phyloP scores from a whole-genome alignment of 768 basidiomycete species.

The Coprinopsis strossmayeri region DNA sequence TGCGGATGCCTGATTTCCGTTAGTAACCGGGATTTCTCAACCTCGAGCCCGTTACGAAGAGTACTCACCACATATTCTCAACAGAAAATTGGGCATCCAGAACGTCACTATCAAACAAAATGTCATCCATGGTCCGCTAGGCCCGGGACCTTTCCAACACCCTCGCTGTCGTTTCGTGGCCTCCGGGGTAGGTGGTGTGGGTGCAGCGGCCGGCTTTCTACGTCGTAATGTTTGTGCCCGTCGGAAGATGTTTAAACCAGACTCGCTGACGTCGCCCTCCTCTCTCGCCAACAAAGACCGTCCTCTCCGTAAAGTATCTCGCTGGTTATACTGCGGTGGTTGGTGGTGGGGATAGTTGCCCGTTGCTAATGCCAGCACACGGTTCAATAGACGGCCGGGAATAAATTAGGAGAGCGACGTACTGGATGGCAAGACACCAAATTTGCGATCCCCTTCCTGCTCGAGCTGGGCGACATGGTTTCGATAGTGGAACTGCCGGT shows the following conservation, averaged over 20 bases:
- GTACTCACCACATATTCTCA: conserved; percentile 70
- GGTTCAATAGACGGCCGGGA: conserved; percentile 10
- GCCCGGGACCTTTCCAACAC: conserved; percentile 79
- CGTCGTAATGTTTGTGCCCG: conserved; percentile 75
- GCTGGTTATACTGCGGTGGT: conserved; percentile 19
- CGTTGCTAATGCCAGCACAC: conserved; percentile 29
- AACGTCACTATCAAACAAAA: conserved; percentile 85
- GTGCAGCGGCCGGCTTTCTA: conserved; percentile 38
- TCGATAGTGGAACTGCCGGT: conserved; percentile 93
- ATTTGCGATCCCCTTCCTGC: conserved; percentile 53
- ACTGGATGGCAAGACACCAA: conserved; percentile 82
- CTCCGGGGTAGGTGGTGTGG: conserved; percentile 29
- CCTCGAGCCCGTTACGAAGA: not conserved
- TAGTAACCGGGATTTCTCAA: not conserved
- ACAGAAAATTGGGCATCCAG: conserved; percentile 73
- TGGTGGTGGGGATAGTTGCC: conserved; percentile 58
- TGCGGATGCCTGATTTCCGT: conserved; percentile 63
- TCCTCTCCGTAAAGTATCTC: conserved; percentile 65
- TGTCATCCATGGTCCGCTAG: conserved; percentile 91
- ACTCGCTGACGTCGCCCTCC: conserved; percentile 77
- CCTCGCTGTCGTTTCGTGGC: conserved; percentile 34
- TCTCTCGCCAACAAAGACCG: conserved; percentile 87
- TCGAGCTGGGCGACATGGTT: conserved; percentile 76
- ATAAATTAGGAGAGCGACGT: conserved; percentile 29
- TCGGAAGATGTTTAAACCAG: conserved; percentile 89